Conservation (phyloP, 2,329 filamentous ascomycete genomes). For the Ilyonectria robusta region DNA sequence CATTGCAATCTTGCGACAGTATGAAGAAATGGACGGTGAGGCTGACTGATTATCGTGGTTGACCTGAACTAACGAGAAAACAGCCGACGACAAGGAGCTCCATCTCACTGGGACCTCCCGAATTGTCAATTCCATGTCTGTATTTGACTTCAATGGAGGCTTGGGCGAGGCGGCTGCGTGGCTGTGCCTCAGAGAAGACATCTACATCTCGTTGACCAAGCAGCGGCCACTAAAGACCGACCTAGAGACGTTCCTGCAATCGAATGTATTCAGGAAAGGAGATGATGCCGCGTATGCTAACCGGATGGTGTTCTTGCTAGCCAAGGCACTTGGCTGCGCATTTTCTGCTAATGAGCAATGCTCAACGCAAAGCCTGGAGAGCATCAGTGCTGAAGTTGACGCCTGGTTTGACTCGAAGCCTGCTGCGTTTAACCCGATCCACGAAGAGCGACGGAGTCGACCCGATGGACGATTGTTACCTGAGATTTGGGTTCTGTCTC, state of each 20-base stretch:
- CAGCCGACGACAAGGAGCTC: conserved; percentile 37
- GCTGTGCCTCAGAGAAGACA: conserved; percentile 36
- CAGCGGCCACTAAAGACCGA: conserved; percentile 33
- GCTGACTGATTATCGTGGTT: background rate
- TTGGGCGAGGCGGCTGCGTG: conserved; percentile 38
- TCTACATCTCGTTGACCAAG: conserved; percentile 34
- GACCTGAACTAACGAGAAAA: background rate
- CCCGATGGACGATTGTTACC: conserved; percentile 25
- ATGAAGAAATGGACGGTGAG: conserved; percentile 36
- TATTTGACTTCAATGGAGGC: conserved; percentile 38
- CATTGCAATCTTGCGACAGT: conserved; percentile 29
- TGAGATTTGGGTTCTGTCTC: conserved; percentile 30
- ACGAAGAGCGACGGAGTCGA: conserved; percentile 24
- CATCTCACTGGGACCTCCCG: conserved; percentile 36
- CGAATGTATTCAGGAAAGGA: conserved; percentile 27
- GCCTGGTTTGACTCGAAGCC: conserved; percentile 30
- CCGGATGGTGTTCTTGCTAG: conserved; percentile 28
- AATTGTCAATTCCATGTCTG: conserved; percentile 39
- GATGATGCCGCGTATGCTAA: conserved; percentile 35
- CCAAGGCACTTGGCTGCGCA: conserved; percentile 23
- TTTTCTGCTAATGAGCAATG: conserved; percentile 19
- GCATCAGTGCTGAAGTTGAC: conserved; percentile 16
- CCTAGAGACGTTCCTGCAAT: conserved; percentile 36
- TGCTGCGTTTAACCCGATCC: conserved; percentile 29
- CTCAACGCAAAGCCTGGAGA: conserved; percentile 17